Evolutionary conservation across 2,329 filamentous ascomycete species (phyloP).

Genomic region (Ceratocystis lukuohia): DNA sequence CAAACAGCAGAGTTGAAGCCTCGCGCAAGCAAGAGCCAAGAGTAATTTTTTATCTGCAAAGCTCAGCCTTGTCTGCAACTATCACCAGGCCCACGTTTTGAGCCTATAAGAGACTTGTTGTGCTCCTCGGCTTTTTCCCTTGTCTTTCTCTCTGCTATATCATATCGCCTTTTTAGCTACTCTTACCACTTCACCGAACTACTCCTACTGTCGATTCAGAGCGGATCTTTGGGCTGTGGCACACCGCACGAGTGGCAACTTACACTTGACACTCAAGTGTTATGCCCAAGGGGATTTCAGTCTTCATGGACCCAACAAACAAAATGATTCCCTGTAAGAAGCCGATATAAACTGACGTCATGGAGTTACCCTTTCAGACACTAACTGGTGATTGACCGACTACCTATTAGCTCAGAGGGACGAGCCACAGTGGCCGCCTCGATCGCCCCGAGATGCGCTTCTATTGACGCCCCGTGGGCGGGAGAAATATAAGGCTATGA

Average conservation of each 20-base stretch:
- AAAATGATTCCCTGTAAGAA: constrained; percentile 18
- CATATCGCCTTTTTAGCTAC: neutral
- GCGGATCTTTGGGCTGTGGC: neutral
- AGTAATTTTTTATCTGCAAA: neutral
- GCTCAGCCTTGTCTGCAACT: neutral
- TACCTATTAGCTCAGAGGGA: constrained; percentile 24
- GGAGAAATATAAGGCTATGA: constrained; percentile 42
- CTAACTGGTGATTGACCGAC: neutral
- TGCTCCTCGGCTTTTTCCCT: neutral
- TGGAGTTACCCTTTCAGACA: neutral
- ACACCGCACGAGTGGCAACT: neutral
- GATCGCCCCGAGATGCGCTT: constrained; percentile 51
- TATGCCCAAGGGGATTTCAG: constrained; percentile 17
- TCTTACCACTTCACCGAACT: neutral
- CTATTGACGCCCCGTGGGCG: constrained; percentile 64
- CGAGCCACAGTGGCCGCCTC: constrained; percentile 50
- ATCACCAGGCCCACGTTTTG: neutral
- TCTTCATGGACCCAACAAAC: constrained; percentile 17
- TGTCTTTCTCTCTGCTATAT: neutral
- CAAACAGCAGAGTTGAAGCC: neutral
- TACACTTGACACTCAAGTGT: neutral
- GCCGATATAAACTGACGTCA: constrained; percentile 10
- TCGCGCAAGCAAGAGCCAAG: neutral
- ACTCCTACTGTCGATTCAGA: neutral
- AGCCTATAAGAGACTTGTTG: neutral